Base-by-base conservation (phyloP, 1,139 yeast genomes). In the Magnusiomyces magnusii region DNA sequence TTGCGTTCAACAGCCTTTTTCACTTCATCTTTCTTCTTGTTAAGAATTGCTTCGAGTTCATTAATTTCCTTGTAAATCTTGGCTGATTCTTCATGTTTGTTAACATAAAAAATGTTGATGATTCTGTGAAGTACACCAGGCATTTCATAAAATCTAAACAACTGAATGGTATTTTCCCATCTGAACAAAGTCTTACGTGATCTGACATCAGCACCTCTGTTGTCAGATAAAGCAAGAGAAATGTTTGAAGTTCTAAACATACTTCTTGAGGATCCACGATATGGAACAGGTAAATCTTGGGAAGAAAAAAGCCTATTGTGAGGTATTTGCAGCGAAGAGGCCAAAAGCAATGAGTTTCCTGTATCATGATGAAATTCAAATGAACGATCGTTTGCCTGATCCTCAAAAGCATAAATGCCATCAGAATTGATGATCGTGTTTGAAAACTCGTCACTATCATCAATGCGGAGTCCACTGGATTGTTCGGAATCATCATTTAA, bases 391-490 rank as follows among this genome's bases (percentile, higher is more conserved):
- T 7, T 13, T 13, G 13, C 13, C 36, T 31, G 36, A 13, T 31
- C 17, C 7, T 55, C 61, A 25, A 41, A 53, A 17, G 39, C 64
- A 67, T 17, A 75, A 51, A 70, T 74, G 42, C 75, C 77, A 44
- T 69, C 71, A 42, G 69, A 58, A 39, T 39, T 39, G 19, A 39
- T 10, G 17, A 39, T 9, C 19, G 3, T n/a, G 17, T n/a, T 10
- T 10, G 44, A 15, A 31, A 50, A 50, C 2, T 50, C 53, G 15
- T 47, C 34, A 15, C 17, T 7, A 24, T 13, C 25, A 15, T 25
- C 51, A 47, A 25, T 25, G 15, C 25, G 49, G 49, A 44, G 21
- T 31, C 36, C 19, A 23, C 25, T 31, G 25, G 31, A 5, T 9
- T 28, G 31, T 24, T 34, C 53, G n/a, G 24, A 50, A 36, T 58